Conservation (phyloP, 768 basidiomycete species). For the Leccinum fibrillosum region DNA sequence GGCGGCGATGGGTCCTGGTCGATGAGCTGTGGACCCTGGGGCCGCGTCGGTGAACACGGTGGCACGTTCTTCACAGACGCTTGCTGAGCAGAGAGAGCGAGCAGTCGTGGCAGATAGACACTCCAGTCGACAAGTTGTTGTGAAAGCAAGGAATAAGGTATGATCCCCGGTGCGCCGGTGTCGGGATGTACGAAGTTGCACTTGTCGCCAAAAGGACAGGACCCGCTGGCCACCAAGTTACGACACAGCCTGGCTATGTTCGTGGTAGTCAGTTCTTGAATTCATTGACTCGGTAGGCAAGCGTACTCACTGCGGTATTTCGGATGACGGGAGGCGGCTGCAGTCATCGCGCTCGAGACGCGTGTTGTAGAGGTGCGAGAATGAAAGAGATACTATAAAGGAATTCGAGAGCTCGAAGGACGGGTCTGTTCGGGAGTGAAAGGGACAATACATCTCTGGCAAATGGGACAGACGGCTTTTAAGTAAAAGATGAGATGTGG, state of each 20-base stretch:
- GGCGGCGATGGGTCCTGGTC: slow-evolving; percentile 21
- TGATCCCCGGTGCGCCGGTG: neutral
- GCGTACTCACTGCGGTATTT: slow-evolving; percentile 32
- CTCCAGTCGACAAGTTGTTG: slow-evolving; percentile 18
- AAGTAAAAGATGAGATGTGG: slow-evolving; percentile 26
- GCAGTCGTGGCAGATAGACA: slow-evolving; percentile 13
- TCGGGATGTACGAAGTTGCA: slow-evolving; percentile 39
- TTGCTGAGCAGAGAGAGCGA: slow-evolving; percentile 10
- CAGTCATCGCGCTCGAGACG: slow-evolving; percentile 4
- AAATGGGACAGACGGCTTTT: slow-evolving; percentile 23
- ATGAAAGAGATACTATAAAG: neutral
- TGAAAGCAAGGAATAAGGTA: slow-evolving; percentile 16
- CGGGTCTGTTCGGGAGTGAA: slow-evolving; percentile 3
- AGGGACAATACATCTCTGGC: slow-evolving; percentile 22
- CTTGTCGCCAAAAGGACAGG: slow-evolving; percentile 35
- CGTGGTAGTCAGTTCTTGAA: slow-evolving; percentile 1
- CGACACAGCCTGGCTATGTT: slow-evolving; percentile 38
- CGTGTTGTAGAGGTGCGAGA: neutral
- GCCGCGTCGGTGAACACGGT: slow-evolving; percentile 1
- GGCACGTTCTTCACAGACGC: neutral
- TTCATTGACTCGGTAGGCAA: neutral
- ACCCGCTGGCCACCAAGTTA: slow-evolving; percentile 31
- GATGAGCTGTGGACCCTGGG: slow-evolving; percentile 9
- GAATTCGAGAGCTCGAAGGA: neutral
- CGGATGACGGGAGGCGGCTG: slow-evolving; percentile 14